Conservation (phyloP, 2,329 filamentous ascomycete genomes). For the Myotisia sp. region DNA sequence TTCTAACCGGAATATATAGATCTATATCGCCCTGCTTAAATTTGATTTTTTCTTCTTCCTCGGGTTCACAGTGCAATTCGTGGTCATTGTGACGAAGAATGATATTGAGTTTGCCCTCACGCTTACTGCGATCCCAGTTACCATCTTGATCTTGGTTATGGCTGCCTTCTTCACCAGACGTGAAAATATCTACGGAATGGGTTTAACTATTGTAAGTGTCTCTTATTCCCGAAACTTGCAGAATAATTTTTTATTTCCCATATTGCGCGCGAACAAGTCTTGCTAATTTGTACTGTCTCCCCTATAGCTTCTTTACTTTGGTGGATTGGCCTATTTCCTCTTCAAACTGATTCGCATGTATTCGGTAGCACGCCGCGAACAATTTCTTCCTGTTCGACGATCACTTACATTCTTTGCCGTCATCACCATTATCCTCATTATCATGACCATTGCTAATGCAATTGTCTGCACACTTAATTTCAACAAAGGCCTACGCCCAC, state of each 20-base stretch:
- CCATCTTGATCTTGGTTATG: constrained; percentile 71
- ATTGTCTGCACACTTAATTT: constrained; percentile 85
- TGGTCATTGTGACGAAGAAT: constrained; percentile 66
- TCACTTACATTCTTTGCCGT: constrained; percentile 88
- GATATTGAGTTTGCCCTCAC: constrained; percentile 74
- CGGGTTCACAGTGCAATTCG: constrained; percentile 93
- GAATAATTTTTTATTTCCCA: background rate
- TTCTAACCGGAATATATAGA: constrained; percentile 37
- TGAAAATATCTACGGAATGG: constrained; percentile 69
- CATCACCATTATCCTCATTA: constrained; percentile 75
- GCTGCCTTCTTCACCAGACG: constrained; percentile 74
- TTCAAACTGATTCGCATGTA: constrained; percentile 99
- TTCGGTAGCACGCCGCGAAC: constrained; percentile 41
- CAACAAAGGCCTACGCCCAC: constrained; percentile 71
- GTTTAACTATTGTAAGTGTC: constrained; percentile 50
- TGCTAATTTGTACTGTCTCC: constrained; percentile 1
- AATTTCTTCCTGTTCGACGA: constrained; percentile 66
- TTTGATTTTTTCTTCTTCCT: constrained; percentile 99
- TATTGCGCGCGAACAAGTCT: background rate
- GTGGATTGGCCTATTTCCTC: constrained; percentile 83
- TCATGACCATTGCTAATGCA: constrained; percentile 77
- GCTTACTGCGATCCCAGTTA: constrained; percentile 77
- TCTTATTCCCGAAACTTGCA: background rate
- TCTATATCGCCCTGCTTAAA: constrained; percentile 94
- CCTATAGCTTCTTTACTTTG: constrained; percentile 59